A percentile compares a stretch with the other conserved stretches of the same genome.
These are phyloP conservation scores for Xylaria multiplex DNA, from an alignment of 2,329 filamentous ascomycete species.

Conservation along the genomic window DNA sequence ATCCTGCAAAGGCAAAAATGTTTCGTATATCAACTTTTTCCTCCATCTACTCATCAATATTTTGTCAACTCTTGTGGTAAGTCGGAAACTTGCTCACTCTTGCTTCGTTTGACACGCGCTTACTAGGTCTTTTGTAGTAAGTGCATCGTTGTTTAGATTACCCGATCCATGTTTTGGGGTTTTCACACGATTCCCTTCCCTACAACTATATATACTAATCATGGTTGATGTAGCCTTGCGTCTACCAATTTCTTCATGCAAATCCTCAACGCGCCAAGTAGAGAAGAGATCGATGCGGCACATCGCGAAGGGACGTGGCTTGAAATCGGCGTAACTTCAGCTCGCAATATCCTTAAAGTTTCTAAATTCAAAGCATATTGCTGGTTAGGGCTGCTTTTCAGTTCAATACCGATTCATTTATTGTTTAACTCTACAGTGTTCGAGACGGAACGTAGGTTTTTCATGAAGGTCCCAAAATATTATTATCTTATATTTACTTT, in stretches of 20 bases:
- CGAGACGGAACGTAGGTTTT: constrained; percentile 15
- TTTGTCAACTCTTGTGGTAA: constrained; percentile 41
- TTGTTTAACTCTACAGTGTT: constrained; percentile 41
- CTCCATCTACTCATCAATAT: constrained; percentile 41
- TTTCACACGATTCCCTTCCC: not conserved
- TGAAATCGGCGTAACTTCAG: constrained; percentile 56
- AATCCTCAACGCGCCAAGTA: constrained; percentile 58
- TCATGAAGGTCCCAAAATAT: not conserved
- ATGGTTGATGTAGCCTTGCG: not conserved
- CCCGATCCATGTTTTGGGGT: not conserved
- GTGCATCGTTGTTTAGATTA: not conserved
- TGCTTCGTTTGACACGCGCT: no score
- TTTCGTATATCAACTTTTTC: not conserved
- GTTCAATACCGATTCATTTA: constrained; percentile 41
- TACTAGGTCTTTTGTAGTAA: not conserved
- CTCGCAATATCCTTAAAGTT: constrained; percentile 50
- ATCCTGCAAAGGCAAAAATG: not conserved
- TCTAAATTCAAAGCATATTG: constrained; percentile 38
- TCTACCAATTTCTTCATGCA: constrained; percentile 39
- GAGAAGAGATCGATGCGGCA: constrained; percentile 58
- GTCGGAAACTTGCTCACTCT: not conserved
- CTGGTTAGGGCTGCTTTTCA: constrained; percentile 37
- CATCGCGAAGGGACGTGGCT: constrained; percentile 56
- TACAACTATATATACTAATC: not conserved
- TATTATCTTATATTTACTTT: not conserved